Conservation (phyloP, 352 stramenopile genomes). For the Pythium pyrilobum region DNA sequence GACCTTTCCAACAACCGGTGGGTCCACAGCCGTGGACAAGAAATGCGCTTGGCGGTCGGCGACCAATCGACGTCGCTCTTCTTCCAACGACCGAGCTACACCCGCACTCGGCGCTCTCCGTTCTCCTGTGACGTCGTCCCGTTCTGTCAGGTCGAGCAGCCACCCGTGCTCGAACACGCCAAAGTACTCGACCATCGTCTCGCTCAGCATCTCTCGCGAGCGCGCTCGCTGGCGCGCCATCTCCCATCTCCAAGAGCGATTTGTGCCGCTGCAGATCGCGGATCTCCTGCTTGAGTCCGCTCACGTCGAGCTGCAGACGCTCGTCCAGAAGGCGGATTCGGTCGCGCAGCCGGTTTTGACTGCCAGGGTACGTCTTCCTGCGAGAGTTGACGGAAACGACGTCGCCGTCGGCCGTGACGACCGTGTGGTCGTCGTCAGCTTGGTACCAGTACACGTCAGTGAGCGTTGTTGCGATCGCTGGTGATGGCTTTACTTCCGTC, state of each 20-base stretch:
- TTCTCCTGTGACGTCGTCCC: background rate
- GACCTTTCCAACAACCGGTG: no score
- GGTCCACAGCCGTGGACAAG: no score
- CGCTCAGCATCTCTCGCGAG: background rate
- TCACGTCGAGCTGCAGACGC: conserved; percentile 23
- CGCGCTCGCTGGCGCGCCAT: background rate
- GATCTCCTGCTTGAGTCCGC: conserved; percentile 22
- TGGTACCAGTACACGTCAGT: background rate
- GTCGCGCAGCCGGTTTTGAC: conserved; percentile 18
- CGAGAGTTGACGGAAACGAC: background rate
- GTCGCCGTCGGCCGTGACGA: background rate
- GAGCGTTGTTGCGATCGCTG: background rate
- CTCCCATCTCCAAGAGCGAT: background rate
- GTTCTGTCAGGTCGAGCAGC: background rate
- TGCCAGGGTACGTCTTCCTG: conserved; percentile 7
- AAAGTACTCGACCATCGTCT: conserved; percentile 22
- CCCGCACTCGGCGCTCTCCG: background rate
- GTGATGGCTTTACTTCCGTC: no score
- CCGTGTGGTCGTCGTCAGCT: background rate
- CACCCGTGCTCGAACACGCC: conserved; percentile 17
- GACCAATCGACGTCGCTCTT: background rate
- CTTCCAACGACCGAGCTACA: background rate
- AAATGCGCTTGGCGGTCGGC: no score
- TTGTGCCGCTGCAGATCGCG: conserved; percentile 14
- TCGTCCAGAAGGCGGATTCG: conserved; percentile 21